Evolutionary conservation across 352 stramenopile species (phyloP), one percentile per base, ranked within the genome.

Genomic region (Plasmopara muralis): DNA sequence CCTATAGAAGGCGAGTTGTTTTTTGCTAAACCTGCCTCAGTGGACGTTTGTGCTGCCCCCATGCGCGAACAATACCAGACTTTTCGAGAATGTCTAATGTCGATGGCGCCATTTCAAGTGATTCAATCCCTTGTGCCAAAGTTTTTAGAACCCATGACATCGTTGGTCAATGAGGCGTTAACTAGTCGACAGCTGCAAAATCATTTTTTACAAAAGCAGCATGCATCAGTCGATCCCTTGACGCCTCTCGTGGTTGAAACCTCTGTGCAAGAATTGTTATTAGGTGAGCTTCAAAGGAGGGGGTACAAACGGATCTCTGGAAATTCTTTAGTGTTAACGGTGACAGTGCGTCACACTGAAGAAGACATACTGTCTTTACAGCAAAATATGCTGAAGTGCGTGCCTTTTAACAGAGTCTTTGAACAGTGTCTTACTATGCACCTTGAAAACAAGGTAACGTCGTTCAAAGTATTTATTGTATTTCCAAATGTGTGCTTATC

Each of bases 141-240:
- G 9, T 89, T 89, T 41, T 44, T 89, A 5, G 15, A 40, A n/a
- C 40, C 63, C 5, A 53, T 72, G 3, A 54, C 66, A 10, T 45
- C 64, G 5, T 33, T 66, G 12, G 60, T 89, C 53, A 73, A 64
- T 8, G 65, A 77, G 15, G 68, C 75, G 5, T 44, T 89, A n/a
- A 61, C 66, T 10, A 85, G 72, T 62, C 78, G 75, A 30, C 78
- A 89, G 49, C 68, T 87, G 50, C 77, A 70, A 48, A 85, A 86
- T 50, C 63, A 62, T 8, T 84, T 81, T 43, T 48, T 84, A 9
- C 72, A 72, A 43, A 60, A 74, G 9, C 56, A 61, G 18, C 14
- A 44, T 35, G 38, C 33, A 1, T 6, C n/a, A 31, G 33, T 46
- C 14, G 43, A 43, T 40, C 5, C 41, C 34, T 28, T 52, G 42